Conservation (phyloP, 768 basidiomycete species). For the Boletus insuetus region DNA sequence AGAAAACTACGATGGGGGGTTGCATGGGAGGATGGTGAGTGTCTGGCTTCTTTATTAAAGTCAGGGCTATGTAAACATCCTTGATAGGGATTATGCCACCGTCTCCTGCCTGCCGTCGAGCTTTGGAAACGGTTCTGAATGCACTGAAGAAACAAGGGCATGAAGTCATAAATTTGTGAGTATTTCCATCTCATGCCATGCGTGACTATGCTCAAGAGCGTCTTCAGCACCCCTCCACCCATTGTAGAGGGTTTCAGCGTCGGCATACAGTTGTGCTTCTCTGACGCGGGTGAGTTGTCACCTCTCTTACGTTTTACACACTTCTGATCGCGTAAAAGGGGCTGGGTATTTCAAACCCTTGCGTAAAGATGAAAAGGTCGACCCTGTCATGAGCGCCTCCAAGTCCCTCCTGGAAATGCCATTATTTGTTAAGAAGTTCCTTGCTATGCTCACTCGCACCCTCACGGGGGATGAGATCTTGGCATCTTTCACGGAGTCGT, state of each 20-base stretch:
- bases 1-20: conserved; percentile 40
- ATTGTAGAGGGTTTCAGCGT: conserved; percentile 48
- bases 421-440: conserved; percentile 39
- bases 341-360: conserved; percentile 38
- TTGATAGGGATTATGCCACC: conserved; percentile 35
- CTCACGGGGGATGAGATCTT: conserved; percentile 24
- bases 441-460: conserved; percentile 39
- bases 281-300: conserved; percentile 47
- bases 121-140: conserved; percentile 33
- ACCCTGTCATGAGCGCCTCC: conserved; percentile 27
- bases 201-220: neutral
- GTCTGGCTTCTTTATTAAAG: neutral
- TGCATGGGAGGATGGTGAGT: conserved; percentile 42
- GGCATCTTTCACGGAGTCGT: conserved; percentile 34
- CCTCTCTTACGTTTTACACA: neutral
- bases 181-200: conserved; percentile 1
- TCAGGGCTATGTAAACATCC: neutral
- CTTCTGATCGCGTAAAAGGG: conserved; percentile 32
- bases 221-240: conserved; percentile 42
- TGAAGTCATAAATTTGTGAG: conserved; percentile 40
- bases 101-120: conserved; percentile 40
- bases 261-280: conserved; percentile 54
- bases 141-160: conserved; percentile 38
- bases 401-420: conserved; percentile 28
- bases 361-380: conserved; percentile 35